Percentiles rank a stretch among this genome's conserved stretches.
These are phyloP conservation scores for Colletotrichum sp. DNA, from an alignment of 2,329 filamentous ascomycete genomes.

Conservation along the genomic window DNA sequence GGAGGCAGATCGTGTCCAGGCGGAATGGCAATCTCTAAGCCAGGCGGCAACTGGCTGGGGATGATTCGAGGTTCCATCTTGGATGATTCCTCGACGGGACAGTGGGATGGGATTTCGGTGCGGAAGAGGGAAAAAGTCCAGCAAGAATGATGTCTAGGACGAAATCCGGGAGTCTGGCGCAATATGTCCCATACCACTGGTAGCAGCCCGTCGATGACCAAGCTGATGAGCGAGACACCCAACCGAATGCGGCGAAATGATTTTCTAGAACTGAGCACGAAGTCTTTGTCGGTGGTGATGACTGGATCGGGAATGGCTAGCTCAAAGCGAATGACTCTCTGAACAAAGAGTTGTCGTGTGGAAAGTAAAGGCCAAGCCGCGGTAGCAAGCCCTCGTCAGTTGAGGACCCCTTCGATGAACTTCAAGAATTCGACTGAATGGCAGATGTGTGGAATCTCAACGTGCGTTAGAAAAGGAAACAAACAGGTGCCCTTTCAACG, in stretches of 20 bases:
- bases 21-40: constrained; percentile 25
- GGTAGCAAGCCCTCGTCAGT: not conserved
- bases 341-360: constrained; percentile 5
- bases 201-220: constrained; percentile 13
- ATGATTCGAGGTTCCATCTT: constrained; percentile 16
- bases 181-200: constrained; percentile 20
- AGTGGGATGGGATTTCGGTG: not conserved
- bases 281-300: not conserved
- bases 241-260: constrained; percentile 6
- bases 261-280: constrained; percentile 16
- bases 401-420: not conserved
- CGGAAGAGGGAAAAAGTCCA: not conserved
- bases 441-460: not conserved
- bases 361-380: not conserved
- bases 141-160: not conserved
- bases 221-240: constrained; percentile 6
- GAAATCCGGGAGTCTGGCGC: constrained; percentile 10
- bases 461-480: not conserved
- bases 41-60: constrained; percentile 12
- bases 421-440: not conserved
- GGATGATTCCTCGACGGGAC: not conserved
- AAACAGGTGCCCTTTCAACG: not conserved
- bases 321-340: not conserved
- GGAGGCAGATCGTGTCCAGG: constrained; percentile 23
- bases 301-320: constrained; percentile 17